Percentiles rank a stretch among this genome's conserved stretches.
phyloP scores from a whole-genome alignment of 257 asterid species.

The Solanum acaule region DNA sequence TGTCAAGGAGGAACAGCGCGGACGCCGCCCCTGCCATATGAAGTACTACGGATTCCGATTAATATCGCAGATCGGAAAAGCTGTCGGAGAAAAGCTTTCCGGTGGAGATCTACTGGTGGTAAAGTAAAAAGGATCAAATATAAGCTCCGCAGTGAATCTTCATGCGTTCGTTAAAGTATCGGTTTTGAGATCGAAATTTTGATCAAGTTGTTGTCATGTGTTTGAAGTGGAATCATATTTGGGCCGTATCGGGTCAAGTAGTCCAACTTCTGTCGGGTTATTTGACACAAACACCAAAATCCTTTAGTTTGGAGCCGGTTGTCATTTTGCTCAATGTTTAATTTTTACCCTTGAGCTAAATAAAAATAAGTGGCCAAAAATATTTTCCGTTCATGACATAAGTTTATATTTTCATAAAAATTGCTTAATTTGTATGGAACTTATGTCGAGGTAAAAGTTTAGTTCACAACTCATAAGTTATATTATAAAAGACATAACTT shows the following conservation, averaged over 20 bases:
- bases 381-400: neutral
- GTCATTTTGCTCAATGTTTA: neutral
- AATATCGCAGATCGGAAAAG: neutral
- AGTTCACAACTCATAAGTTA: neutral
- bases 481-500: neutral
- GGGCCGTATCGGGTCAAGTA: neutral
- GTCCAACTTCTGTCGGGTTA: neutral
- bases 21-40: constrained; percentile 97
- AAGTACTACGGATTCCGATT: neutral
- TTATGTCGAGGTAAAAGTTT: neutral
- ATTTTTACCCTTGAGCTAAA: neutral
- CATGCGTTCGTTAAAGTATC: neutral
- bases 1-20: constrained; percentile 98
- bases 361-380: neutral
- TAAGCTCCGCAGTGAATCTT: neutral
- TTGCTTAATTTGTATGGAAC: neutral
- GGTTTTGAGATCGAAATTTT: neutral
- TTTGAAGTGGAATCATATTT: neutral
- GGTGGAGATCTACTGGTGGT: neutral
- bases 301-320: too few species aligned
- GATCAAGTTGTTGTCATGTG: neutral
- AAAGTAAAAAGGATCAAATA: neutral
- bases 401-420: neutral
- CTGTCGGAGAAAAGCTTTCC: neutral
- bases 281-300: neutral